Evolutionary conservation across 192 early-diverging fungal species (phyloP).

Genomic region (Backusella luteola): DNA sequence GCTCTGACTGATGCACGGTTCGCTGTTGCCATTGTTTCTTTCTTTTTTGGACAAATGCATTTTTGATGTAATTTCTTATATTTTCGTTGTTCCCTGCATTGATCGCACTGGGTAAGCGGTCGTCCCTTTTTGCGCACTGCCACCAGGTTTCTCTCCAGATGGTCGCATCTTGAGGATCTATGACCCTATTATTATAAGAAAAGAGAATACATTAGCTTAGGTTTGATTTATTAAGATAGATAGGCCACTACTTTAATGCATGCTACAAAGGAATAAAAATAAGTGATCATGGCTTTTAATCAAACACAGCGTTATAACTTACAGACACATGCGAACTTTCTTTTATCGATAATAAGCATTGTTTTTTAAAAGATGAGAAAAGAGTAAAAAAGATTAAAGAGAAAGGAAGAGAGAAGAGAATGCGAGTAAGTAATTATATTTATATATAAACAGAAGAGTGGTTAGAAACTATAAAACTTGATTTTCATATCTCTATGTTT

Average conservation of each 20-base stretch:
- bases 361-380: not conserved
- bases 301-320: not conserved
- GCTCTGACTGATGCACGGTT: not conserved
- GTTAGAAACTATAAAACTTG: not conserved
- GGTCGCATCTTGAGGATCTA: slow-evolving; percentile 28
- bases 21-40: not conserved
- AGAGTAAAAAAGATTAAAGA: not conserved
- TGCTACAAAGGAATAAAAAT: not conserved
- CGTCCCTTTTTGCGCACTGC: slow-evolving; percentile 66
- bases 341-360: not conserved
- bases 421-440: not conserved
- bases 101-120: slow-evolving; percentile 61
- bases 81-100: slow-evolving; percentile 60
- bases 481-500: not conserved
- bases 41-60: slow-evolving; percentile 46
- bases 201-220: not conserved
- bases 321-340: not conserved
- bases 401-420: not conserved
- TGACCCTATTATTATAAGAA: slow-evolving; percentile 29
- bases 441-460: not conserved
- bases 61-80: slow-evolving; percentile 60
- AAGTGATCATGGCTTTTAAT: not conserved
- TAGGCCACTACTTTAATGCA: not conserved
- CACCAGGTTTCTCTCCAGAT: slow-evolving; percentile 50
- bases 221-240: not conserved